phyloP scores from a whole-genome alignment of 305 asterid species.

The Petunia hybrid region DNA sequence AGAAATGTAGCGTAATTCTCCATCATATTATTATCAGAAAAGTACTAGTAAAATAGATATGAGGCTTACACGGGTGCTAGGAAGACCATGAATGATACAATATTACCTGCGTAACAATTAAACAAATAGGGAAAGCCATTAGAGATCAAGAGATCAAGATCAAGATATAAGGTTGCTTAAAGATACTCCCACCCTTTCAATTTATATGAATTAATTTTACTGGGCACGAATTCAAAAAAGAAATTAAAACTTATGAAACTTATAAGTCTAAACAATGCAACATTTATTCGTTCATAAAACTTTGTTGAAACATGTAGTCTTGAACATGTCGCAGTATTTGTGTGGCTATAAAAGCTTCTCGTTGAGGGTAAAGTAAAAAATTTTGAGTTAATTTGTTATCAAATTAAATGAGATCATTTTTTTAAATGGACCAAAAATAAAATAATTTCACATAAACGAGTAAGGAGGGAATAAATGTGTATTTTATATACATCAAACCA shows the following conservation, averaged over 20 bases:
- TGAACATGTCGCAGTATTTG: no score
- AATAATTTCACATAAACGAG: neutral
- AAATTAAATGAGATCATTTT: neutral
- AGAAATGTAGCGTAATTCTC: neutral
- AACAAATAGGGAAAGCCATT: neutral
- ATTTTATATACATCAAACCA: neutral
- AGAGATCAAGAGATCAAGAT: neutral
- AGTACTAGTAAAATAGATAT: neutral
- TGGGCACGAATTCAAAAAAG: no score
- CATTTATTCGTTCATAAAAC: no score
- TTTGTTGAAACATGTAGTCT: neutral
- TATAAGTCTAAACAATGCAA: no score
- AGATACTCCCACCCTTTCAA: no score
- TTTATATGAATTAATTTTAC: no score
- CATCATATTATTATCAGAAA: neutral
- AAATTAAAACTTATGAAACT: neutral
- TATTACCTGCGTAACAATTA: conserved; percentile 52
- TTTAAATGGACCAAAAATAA: neutral
- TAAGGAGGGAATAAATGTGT: neutral
- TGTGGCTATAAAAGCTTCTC: no score
- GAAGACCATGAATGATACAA: conserved; percentile 68
- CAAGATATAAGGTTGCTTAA: neutral
- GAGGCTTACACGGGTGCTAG: conserved; percentile 62
- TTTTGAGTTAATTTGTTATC: neutral
- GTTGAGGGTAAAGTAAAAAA: no score